Base-by-base conservation (phyloP, 257 asterid genomes). In the Przewalskia tangutica region DNA sequence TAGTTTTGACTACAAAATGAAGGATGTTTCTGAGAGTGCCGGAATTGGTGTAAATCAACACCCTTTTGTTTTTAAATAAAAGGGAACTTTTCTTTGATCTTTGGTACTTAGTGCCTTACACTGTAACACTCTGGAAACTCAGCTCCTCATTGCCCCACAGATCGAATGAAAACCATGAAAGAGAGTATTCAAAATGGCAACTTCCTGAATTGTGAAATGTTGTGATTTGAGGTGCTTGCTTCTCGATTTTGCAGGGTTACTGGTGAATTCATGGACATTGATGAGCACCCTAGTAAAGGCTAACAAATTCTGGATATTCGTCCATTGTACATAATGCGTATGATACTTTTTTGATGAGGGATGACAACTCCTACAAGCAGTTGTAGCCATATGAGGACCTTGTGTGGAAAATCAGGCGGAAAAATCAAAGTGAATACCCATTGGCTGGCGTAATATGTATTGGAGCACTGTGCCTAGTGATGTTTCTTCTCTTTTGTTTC, bases 261-360 rank as follows among this genome's bases (percentile, higher is more conserved):
- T 0, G 97, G 98, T 53, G 94, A 90, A 87, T 95, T 90, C 84
- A 53, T 46, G 87, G 97, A 93, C 85, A 51, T 88, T 63, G 96
- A 90, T 51, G 84, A 12, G 51, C 55, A 44, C 68, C 70, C 58
- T 53, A 56, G 71, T 6, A 77, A 63, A 14, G 42, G 44, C 20
- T 73, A 70, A 42, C 40, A 6, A 48, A 48, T 73, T 48, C 13
- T 48, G 60, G 79, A 50, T 20, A 50, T 73, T 73, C 20, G 7
- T 73, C 79, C 79, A 23, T 20, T 73, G 79, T 46, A 73, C 42
- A 50, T 73, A 70, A 11, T 4, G 13, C 2, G 4, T 20, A 6
- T 20, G 42, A 46, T 20, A 11, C 79, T 71, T 0, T 44, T 70
- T 3, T 6, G 36, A 42, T 70, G 78, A 20, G 17, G 18, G 56